These are phyloP conservation scores for Peronospora belbahrii DNA, from an alignment of 352 stramenopile genomes.

Conservation along the genomic window DNA sequence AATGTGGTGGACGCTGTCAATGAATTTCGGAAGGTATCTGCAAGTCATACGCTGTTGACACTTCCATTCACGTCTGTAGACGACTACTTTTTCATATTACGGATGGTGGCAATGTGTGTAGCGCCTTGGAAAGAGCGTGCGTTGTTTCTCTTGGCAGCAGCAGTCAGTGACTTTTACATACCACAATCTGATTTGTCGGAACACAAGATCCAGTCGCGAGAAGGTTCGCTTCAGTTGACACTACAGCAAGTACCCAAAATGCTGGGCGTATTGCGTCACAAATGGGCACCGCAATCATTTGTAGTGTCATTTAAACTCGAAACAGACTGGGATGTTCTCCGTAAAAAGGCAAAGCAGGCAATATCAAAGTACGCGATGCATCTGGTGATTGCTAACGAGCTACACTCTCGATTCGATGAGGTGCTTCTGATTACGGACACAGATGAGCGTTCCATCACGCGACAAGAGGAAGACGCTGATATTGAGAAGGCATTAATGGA, in stretches of 20 bases:
- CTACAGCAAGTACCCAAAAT: slow-evolving; percentile 94
- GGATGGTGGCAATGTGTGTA: slow-evolving; percentile 63
- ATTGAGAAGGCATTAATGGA: too few species aligned
- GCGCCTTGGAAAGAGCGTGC: slow-evolving; percentile 49
- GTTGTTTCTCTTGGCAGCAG: slow-evolving; percentile 94
- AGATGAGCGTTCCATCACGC: too few species aligned
- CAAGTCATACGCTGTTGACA: slow-evolving; percentile 60
- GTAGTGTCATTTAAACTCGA: slow-evolving; percentile 98
- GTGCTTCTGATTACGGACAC: too few species aligned
- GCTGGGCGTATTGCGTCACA: slow-evolving; percentile 83
- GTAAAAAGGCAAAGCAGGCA: too few species aligned
- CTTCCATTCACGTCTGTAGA: slow-evolving; percentile 93
- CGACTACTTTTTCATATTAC: slow-evolving; percentile 94
- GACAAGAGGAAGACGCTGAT: too few species aligned
- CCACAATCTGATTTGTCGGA: slow-evolving; percentile 77
- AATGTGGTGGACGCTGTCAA: slow-evolving; percentile 45
- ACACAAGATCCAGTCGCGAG: slow-evolving; percentile 97
- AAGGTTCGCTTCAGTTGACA: slow-evolving; percentile 64
- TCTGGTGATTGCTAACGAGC: too few species aligned
- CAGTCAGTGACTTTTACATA: slow-evolving; percentile 99
- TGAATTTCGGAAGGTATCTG: slow-evolving; percentile 31
- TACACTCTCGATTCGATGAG: too few species aligned
- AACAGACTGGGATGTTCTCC: slow-evolving; percentile 93
- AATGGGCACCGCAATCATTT: slow-evolving; percentile 88
- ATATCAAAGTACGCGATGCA: too few species aligned